These are phyloP conservation scores for Fusarium falciforme DNA, from an alignment of 2,329 filamentous ascomycete genomes.

Conservation along the genomic window DNA sequence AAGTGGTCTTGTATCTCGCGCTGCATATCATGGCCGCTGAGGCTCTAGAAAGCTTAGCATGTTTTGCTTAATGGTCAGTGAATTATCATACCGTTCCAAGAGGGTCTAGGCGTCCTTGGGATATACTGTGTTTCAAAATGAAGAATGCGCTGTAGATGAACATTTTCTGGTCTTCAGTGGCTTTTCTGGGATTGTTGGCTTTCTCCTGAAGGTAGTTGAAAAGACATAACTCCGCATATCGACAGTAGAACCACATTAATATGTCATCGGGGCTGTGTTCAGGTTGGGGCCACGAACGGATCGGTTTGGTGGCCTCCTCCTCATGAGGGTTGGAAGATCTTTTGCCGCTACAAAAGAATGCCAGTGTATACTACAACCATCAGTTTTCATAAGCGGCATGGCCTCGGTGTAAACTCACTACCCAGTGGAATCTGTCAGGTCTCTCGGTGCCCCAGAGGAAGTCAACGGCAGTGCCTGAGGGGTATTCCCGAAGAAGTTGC, in stretches of 20 bases:
- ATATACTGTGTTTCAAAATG: not conserved
- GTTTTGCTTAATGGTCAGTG: too few species aligned
- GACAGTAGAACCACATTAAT: not conserved
- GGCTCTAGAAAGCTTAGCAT: too few species aligned
- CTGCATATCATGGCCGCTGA: too few species aligned
- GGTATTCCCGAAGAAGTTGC: not conserved
- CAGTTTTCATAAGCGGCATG: fast-evolving
- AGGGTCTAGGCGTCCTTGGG: too few species aligned
- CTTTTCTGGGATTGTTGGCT: not conserved
- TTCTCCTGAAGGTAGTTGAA: not conserved
- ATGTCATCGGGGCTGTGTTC: too few species aligned
- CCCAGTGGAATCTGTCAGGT: not conserved
- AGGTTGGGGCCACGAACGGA: too few species aligned
- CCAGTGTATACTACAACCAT: not conserved
- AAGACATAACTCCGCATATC: not conserved
- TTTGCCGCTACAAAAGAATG: not conserved
- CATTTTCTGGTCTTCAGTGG: not conserved
- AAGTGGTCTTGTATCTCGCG: too few species aligned
- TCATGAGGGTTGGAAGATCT: not conserved
- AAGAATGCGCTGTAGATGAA: not conserved
- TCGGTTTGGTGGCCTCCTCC: too few species aligned
- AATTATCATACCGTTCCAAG: too few species aligned
- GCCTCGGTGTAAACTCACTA: not conserved
- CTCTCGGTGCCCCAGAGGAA: not conserved
- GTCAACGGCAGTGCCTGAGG: not conserved